Evolutionary conservation across 2,329 filamentous ascomycete species (phyloP).

Genomic region (Beauveria pseudobassiana): DNA sequence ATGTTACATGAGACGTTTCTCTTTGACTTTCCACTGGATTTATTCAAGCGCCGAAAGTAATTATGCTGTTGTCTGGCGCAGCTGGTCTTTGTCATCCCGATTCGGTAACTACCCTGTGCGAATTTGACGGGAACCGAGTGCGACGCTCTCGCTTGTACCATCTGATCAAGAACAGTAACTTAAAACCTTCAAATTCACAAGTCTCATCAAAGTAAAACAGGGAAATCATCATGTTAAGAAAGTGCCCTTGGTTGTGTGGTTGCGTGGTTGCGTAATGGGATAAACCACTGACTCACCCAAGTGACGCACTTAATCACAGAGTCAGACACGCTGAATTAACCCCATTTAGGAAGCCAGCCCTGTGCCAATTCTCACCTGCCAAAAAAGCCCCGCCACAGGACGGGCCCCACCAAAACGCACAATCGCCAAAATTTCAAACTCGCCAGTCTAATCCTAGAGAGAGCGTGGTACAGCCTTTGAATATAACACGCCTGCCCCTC

Average conservation of each 20-base stretch:
- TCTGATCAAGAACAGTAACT: too few species aligned
- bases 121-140: too few species aligned
- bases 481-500: slow-evolving; percentile 6
- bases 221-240: too few species aligned
- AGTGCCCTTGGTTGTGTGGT: background rate
- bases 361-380: background rate
- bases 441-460: slow-evolving; percentile 17
- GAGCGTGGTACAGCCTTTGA: background rate
- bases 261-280: background rate
- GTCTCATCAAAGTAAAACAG: too few species aligned
- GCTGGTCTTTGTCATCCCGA: too few species aligned
- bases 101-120: too few species aligned
- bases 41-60: too few species aligned
- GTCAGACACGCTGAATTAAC: background rate
- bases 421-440: slow-evolving; percentile 37
- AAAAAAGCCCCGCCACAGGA: slow-evolving; percentile 9
- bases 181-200: too few species aligned
- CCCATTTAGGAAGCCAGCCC: background rate
- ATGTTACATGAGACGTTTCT: too few species aligned
- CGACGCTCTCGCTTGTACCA: too few species aligned
- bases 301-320: background rate
- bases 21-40: too few species aligned
- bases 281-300: background rate
- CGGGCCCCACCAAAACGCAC: slow-evolving; percentile 38
- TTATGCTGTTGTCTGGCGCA: too few species aligned